Percentiles rank a stretch among this genome's conserved stretches.
Evolutionary conservation across 2,329 filamentous ascomycete species (phyloP).

Genomic region (Penicillium vulpinum): DNA sequence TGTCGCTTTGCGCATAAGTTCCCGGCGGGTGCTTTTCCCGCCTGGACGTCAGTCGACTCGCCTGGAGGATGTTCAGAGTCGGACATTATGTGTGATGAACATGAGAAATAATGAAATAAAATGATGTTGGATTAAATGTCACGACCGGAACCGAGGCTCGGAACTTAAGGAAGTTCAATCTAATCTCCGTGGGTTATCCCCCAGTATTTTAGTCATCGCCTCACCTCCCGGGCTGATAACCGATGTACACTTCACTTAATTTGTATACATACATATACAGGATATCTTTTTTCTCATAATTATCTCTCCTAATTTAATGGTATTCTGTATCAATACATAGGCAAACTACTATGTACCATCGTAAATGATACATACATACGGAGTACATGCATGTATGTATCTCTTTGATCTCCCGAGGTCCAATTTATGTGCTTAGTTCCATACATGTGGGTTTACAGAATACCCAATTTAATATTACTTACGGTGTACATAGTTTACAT

Average conservation of each 20-base stretch:
- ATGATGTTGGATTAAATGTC: constrained; percentile 5
- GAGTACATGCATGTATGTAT: neutral
- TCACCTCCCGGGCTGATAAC: too few species aligned
- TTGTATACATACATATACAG: too few species aligned
- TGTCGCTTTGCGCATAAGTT: constrained; percentile 22
- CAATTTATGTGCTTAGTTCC: neutral
- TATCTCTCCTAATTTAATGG: too few species aligned
- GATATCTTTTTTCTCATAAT: neutral
- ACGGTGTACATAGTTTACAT: neutral
- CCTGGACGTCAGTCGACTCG: constrained; percentile 17
- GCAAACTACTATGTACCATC: too few species aligned
- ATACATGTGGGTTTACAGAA: neutral
- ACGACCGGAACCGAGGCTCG: constrained; percentile 31
- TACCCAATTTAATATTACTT: neutral
- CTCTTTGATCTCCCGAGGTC: neutral
- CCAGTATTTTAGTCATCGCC: neutral
- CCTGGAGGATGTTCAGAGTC: constrained; percentile 18
- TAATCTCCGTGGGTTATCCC: constrained; percentile 2
- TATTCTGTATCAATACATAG: too few species aligned
- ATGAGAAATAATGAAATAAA: constrained; percentile 6
- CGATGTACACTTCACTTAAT: neutral
- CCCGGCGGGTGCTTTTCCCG: constrained; percentile 20
- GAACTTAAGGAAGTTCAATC: constrained; percentile 17
- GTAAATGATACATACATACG: too few species aligned
- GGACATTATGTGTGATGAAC: constrained; percentile 19